These are phyloP conservation scores for Trypanosoma brucei DNA, from an alignment of 208 protist species.

Conservation along the genomic window DNA sequence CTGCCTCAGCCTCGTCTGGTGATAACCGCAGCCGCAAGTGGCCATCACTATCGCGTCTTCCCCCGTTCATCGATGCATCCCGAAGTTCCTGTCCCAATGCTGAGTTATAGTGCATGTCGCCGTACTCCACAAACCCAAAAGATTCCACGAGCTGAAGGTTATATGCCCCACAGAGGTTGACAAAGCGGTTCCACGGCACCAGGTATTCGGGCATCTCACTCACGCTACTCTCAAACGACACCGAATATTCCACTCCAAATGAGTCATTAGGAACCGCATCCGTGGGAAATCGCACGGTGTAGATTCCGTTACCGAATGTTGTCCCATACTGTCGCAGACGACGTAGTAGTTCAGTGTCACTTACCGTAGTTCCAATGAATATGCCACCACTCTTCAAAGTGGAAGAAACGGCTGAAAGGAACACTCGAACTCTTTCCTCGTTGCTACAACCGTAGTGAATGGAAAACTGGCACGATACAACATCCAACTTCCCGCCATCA, in stretches of 20 bases:
- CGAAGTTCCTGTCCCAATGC: slow-evolving; percentile 27
- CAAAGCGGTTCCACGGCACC: slow-evolving; percentile 62
- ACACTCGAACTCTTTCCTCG: slow-evolving; percentile 29
- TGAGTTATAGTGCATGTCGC: slow-evolving; percentile 34
- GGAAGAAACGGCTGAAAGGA: slow-evolving; percentile 42
- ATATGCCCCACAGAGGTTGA: slow-evolving; percentile 33
- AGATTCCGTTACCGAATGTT: slow-evolving; percentile 44
- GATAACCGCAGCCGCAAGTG: slow-evolving; percentile 23
- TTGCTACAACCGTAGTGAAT: slow-evolving; percentile 74
- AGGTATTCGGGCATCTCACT: slow-evolving; percentile 63
- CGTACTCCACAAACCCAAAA: slow-evolving; percentile 43
- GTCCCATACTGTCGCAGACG: slow-evolving; percentile 29
- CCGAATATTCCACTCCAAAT: slow-evolving; percentile 58
- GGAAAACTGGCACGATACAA: slow-evolving; percentile 82
- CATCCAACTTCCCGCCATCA: slow-evolving; percentile 26
- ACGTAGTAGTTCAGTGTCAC: slow-evolving; percentile 41
- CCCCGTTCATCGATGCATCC: slow-evolving; percentile 20
- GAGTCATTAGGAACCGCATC: slow-evolving; percentile 17
- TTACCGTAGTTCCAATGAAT: slow-evolving; percentile 75
- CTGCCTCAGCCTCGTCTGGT: slow-evolving; percentile 38
- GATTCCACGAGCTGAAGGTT: slow-evolving; percentile 36
- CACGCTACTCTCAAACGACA: slow-evolving; percentile 63
- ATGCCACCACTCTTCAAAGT: slow-evolving; percentile 41
- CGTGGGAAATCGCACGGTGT: slow-evolving; percentile 41
- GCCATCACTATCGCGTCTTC: slow-evolving; percentile 21